Evolutionary conservation across 139 green algal genomes (phyloP), one percentile per base, ranked within the genome.

Genomic region (Chlorokybus atmophyticus): DNA sequence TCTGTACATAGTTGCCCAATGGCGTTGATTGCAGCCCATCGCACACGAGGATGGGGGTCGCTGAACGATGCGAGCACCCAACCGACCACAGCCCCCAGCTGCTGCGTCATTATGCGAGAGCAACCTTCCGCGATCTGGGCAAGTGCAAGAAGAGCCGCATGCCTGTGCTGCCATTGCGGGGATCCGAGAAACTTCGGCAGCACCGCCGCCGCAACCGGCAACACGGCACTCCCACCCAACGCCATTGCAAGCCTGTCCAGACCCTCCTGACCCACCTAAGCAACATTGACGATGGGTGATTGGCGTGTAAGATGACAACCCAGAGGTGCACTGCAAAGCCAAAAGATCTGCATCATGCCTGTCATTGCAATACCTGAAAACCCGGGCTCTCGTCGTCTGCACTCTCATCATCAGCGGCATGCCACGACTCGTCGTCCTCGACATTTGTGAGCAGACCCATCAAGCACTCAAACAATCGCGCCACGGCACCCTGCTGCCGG

Each of bases 1-100:
- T 98, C 92, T 0, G 87, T 97, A 76, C 85, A 96, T 77, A 98
- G 81, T 79, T 99, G 91, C 2, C 92, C 92, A 26, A 98, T 64
- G 5, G 89, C 87, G 71, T 99, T 91, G 70, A 93, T 94, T 0
- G 86, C 80, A 3, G 91, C 84, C 92, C 92, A 99, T 24, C 90
- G 80, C 52, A 97, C 89, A 50, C 81, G 72, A 29, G 71, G 67
- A 57, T 82, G 74, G 21, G 67, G 57, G 55, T 82, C 75, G 23
- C 40, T 39, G 14, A 69, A 54, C 25, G 50, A 28, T 29, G 23
- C 23, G 8, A 73, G 58, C 29, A 70, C 92, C 78, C 96, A 87
- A 57, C 68, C 64, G 29, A 83, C 78, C 42, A 94, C 79, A n/a
- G 56, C 54, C 26, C 68, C 73, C 50, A 96, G 51, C 55, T 90